Evolutionary conservation across 2,329 filamentous ascomycete species (phyloP), one percentile per base, ranked within the genome.

Genomic region (Parafenestella ontariensis): DNA sequence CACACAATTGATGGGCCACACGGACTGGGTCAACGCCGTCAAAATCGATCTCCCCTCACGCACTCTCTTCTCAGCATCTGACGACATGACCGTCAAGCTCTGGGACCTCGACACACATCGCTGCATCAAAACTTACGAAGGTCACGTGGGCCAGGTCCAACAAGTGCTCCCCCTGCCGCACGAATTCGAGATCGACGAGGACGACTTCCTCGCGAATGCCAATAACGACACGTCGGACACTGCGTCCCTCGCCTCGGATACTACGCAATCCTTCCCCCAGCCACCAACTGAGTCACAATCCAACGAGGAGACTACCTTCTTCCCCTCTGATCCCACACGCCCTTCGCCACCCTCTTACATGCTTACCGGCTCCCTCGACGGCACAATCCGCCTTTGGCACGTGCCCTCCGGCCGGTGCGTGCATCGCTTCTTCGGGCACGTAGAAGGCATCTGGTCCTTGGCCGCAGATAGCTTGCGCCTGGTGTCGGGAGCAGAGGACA

Each of bases 11-110:
- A 87, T 88, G 21, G 94, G 93, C 8, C 95, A 99, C 73, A 86
- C 83, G 0, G 93, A 98, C 74, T 98, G 94, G 91, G 93, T 99
- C 67, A 99, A 99, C 76, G 89, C 91, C n/a, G 94, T 98, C 28
- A 89, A 89, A 62, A 86, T 99, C 33, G 92, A 99, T 73, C 84
- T 88, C 0, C 79, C 84, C 1, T 96, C 91, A 9, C 88, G 91
- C 13, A 97, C 93, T 0, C 83, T 98, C 3, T 89, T 98, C 69
- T 96, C 94, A 0, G 92, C 92, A 1, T 97, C 92, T 0, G 95
- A 99, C 71, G 95, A 99, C 74, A 89, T 92, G 70, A 95, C 90
- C 0, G 87, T 96, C 63, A 91, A 92, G 65, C 82, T 99, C 1
- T 97, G 94, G 94, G 94, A 98, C 68, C 82, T 99, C 31, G 92